Conservation (phyloP, 1,284 basidiomycete genomes). For the Coniophora puteana region DNA sequence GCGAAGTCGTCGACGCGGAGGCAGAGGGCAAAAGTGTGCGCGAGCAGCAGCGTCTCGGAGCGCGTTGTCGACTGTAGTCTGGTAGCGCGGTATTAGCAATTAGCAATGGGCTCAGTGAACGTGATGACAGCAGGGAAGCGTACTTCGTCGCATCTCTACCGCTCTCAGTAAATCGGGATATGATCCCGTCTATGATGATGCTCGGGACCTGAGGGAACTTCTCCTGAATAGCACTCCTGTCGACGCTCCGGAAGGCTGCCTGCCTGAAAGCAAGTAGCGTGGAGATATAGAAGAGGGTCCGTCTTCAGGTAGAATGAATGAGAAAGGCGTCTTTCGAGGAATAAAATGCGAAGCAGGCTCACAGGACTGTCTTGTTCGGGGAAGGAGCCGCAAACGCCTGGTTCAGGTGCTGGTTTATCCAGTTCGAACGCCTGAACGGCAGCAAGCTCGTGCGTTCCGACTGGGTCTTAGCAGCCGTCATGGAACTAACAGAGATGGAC, state of each 20-base stretch:
- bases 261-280: constrained; percentile 69
- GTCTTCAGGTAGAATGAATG: constrained; percentile 50
- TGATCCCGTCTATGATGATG: constrained; percentile 67
- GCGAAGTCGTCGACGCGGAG: constrained; percentile 76
- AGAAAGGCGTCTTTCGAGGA: not conserved
- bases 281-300: constrained; percentile 77
- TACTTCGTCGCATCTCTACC: constrained; percentile 61
- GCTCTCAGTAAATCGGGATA: constrained; percentile 79
- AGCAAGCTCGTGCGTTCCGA: constrained; percentile 53
- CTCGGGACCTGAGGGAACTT: constrained; percentile 58
- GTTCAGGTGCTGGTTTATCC: constrained; percentile 62
- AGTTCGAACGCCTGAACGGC: constrained; percentile 60
- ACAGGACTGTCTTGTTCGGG: constrained; percentile 60
- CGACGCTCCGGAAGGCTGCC: constrained; percentile 38
- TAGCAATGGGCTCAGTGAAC: constrained; percentile 2
- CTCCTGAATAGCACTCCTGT: constrained; percentile 49
- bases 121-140: constrained; percentile 15
- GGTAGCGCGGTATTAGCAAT: constrained; percentile 5
- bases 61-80: constrained; percentile 70
- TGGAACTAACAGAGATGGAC: constrained; percentile 48
- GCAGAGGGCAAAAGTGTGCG: constrained; percentile 78
- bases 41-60: constrained; percentile 67
- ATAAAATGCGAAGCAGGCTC: constrained; percentile 18
- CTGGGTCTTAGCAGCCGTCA: constrained; percentile 48
- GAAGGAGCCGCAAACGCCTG: constrained; percentile 38